Base-by-base conservation (phyloP, 164 flowering plant species). In the Magnolia kwangsiensis region DNA sequence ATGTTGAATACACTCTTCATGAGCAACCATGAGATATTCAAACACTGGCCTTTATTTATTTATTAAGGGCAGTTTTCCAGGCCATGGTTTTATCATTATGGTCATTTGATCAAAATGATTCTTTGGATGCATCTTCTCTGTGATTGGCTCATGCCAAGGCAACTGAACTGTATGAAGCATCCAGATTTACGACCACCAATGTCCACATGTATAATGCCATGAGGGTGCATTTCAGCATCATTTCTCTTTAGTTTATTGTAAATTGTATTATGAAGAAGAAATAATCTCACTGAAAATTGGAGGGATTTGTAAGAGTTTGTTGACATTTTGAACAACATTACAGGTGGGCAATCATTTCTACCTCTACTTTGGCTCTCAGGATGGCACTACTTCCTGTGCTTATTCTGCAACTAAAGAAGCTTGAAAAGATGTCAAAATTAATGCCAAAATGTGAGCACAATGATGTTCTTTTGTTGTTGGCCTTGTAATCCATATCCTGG, bases 301-400 rank as follows among this genome's bases (percentile, higher is more conserved):
- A 75, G 51, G 51, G 23, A 14, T 31, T 75, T 51, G 31, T 51
- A 19, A 49, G 29, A 50, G 29, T 75, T 64, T 59, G 49, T 11
- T 27, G 51, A 27, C 71, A 14, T 51, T 69, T 77, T 65, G 27
- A 83, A 77, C 79, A 49, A 63, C 19, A 69, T 69, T 74, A 71
- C 82, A 96, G 99, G 98, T 96, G 99, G 98, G 51, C 87, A 31
- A 67, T 86, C 58, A 90, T 96, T 73, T 86, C 83, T 61, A 84
- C 93, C 3, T 90, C 98, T 13, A 93, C 98, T n/a, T 63, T 92
- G 84, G 89, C 90, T 63, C 81, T 91, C 69, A 88, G 99, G 81
- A 4, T 89, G 64, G 67, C 85, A 58, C 20, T 93, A 78, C 76
- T 92, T 24, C 98, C 98, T 0, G n/a, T 89, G 67, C 79, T 89